These are phyloP conservation scores for Erythrobasidium yunnanense DNA, from an alignment of 768 basidiomycete species.

Conservation along the genomic window DNA sequence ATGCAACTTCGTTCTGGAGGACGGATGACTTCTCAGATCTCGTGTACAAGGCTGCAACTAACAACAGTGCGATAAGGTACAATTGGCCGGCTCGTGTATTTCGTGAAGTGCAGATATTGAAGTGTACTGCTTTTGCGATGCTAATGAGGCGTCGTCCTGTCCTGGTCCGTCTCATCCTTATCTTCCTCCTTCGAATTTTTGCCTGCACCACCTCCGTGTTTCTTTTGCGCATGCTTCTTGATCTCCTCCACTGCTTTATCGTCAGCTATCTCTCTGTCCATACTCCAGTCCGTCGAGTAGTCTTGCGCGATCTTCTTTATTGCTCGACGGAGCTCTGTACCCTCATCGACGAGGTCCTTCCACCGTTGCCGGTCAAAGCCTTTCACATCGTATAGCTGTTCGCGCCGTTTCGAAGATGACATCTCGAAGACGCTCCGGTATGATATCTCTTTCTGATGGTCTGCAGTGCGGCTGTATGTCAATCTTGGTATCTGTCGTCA, in stretches of 20 bases:
- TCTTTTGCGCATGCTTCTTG: conserved; percentile 15
- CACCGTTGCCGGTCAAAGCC: conserved; percentile 19
- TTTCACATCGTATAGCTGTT: conserved; percentile 21
- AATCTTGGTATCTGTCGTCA: neutral
- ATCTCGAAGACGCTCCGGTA: conserved; percentile 23
- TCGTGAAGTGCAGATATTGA: no score
- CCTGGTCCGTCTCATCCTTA: neutral
- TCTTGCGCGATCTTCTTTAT: conserved; percentile 20
- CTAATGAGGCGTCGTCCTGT: neutral
- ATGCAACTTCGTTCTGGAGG: no score
- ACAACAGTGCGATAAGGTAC: no score
- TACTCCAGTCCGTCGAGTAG: conserved; percentile 9
- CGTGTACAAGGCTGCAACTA: no score
- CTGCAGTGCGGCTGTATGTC: neutral
- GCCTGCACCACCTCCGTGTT: neutral
- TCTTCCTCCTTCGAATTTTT: neutral
- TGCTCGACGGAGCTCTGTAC: conserved; percentile 15
- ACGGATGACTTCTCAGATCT: no score
- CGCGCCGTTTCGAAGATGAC: conserved; percentile 13
- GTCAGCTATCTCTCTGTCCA: conserved; percentile 13
- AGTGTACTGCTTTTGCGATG: neutral
- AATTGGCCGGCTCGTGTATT: no score
- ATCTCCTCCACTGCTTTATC: conserved; percentile 14
- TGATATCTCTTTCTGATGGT: conserved; percentile 16
- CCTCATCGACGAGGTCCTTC: conserved; percentile 19